A percentile compares a stretch with the other conserved stretches of the same genome.
Evolutionary conservation across 163 green algal species (phyloP).

Genomic region (Scenedesmus sp.): DNA sequence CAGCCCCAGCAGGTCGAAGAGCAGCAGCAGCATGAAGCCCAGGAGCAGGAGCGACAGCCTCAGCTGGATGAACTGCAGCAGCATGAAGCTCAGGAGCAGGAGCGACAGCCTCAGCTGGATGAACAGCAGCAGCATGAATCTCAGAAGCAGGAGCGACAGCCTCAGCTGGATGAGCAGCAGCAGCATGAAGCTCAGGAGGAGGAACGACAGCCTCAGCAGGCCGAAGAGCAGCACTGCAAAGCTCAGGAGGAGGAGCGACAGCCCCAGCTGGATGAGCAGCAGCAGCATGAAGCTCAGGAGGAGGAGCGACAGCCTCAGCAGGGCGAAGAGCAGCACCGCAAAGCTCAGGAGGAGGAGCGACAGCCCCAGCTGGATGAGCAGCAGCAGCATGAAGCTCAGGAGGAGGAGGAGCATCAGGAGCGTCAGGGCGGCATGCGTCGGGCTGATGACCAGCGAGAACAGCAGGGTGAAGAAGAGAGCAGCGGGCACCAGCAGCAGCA

Average conservation of each 20-base stretch:
- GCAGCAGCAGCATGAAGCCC: slow-evolving; percentile 10
- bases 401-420: neutral
- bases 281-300: neutral
- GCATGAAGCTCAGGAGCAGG: neutral
- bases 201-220: too few relatives aligned
- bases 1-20: neutral
- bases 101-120: neutral
- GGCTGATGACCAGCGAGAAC: neutral
- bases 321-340: neutral
- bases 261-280: slow-evolving; percentile 1
- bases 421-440: neutral
- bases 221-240: slow-evolving; percentile 2
- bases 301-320: too few relatives aligned
- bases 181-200: too few relatives aligned
- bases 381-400: slow-evolving; percentile 3
- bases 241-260: neutral
- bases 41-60: too few relatives aligned
- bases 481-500: neutral
- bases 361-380: neutral
- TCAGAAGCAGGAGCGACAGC: neutral
- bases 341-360: neutral
- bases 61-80: slow-evolving; percentile 10
- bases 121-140: slow-evolving; percentile 6
- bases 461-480: neutral
- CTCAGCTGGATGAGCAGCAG: too few relatives aligned